Conservation (phyloP, 257 asterid species). For the Solanum chiquidenum region DNA sequence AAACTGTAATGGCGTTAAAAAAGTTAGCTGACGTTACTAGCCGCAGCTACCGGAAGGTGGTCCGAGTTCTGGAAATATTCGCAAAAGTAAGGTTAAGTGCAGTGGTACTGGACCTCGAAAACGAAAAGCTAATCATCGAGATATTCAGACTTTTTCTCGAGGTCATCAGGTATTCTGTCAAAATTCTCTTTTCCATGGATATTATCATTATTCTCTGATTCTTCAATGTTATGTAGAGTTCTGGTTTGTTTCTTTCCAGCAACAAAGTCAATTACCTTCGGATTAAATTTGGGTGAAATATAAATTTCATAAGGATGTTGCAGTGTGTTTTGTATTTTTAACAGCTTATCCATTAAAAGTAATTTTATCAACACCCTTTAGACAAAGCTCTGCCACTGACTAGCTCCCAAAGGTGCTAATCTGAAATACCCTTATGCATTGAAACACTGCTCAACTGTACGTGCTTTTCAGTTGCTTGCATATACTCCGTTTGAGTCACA, state of each 20-base stretch:
- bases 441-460: neutral
- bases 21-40: constrained; percentile 25
- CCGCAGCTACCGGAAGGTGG: constrained; percentile 16
- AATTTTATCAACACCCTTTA: neutral
- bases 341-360: neutral
- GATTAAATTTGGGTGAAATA: neutral
- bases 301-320: neutral
- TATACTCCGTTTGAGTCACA: neutral
- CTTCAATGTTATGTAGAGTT: neutral
- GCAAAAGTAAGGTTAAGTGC: constrained; percentile 30
- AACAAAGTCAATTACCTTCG: neutral
- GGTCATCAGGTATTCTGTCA: constrained; percentile 25
- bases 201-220: neutral
- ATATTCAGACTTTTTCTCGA: constrained; percentile 35
- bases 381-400: neutral
- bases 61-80: constrained; percentile 31
- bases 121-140: constrained; percentile 18
- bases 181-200: neutral
- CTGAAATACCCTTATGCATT: neutral
- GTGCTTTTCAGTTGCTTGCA: neutral
- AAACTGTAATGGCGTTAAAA: constrained; percentile 26
- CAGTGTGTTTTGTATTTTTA: neutral
- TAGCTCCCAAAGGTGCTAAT: neutral
- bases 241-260: neutral
- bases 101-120: constrained; percentile 34